Evolutionary conservation across 2,329 filamentous ascomycete genomes (phyloP).

Genomic region (Colletotrichum sp.): DNA sequence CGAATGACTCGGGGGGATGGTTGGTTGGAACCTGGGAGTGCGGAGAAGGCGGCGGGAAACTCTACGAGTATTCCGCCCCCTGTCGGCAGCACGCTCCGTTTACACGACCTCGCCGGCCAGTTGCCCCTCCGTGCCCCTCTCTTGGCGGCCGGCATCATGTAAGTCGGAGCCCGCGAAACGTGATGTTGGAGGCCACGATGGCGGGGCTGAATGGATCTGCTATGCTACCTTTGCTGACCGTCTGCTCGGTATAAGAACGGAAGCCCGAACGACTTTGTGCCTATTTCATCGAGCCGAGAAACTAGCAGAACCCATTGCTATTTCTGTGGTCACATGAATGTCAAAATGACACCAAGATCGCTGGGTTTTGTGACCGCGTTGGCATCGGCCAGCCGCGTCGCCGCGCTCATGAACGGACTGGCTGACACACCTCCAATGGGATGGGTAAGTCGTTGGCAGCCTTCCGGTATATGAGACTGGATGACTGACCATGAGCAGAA

Average conservation of each 20-base stretch:
- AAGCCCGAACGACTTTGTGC: neutral
- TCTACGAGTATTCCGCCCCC: conserved; percentile 6
- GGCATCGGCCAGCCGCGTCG: conserved; percentile 7
- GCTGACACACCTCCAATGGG: conserved; percentile 25
- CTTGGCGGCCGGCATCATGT: conserved; percentile 9
- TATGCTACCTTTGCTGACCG: neutral
- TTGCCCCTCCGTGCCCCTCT: conserved; percentile 13
- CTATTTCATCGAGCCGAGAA: neutral
- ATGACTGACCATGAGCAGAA: neutral
- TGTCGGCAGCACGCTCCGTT: neutral
- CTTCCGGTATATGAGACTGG: neutral
- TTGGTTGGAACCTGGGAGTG: neutral
- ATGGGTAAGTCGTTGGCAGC: conserved; percentile 13
- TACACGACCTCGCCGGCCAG: neutral
- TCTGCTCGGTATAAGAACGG: conserved; percentile 2
- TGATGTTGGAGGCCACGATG: neutral
- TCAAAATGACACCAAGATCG: conserved; percentile 4
- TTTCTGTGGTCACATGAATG: neutral
- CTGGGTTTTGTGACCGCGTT: conserved; percentile 3
- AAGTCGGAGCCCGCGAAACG: neutral
- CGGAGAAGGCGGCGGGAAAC: conserved; percentile 16
- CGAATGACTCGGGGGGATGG: conserved; percentile 3
- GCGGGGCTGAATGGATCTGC: neutral
- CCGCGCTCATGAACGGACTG: conserved; percentile 22
- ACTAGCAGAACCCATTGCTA: neutral